phyloP scores from a whole-genome alignment of 768 basidiomycete genomes.

The Thelephora aurantiotincta region DNA sequence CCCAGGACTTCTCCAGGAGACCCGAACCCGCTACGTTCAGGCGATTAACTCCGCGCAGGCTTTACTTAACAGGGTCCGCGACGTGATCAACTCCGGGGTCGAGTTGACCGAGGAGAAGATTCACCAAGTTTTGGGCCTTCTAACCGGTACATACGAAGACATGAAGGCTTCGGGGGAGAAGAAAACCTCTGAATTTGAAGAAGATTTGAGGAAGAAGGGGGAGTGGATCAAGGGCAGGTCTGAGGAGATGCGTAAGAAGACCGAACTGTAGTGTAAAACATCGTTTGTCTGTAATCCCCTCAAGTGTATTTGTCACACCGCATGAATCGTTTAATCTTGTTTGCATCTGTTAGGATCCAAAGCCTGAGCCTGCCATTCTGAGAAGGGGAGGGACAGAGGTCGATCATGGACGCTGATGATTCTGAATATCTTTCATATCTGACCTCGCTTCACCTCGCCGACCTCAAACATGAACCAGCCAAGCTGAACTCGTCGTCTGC shows the following conservation, averaged over 20 bases:
- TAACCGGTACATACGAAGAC: constrained; percentile 26
- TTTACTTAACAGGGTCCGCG: constrained; percentile 45
- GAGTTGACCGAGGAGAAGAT: constrained; percentile 69
- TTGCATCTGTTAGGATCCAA: too few relatives aligned
- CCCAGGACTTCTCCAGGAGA: constrained; percentile 73
- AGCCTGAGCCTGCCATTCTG: too few relatives aligned
- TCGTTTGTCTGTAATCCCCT: too few relatives aligned
- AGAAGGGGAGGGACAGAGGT: too few relatives aligned
- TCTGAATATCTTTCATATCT: constrained; percentile 49
- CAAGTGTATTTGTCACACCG: too few relatives aligned
- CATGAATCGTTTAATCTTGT: too few relatives aligned
- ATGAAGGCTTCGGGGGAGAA: constrained; percentile 15
- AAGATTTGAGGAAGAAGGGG: constrained; percentile 15
- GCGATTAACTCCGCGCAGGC: constrained; percentile 39
- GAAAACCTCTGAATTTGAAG: constrained; percentile 13
- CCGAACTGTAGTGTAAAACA: background rate
- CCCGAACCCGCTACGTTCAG: constrained; percentile 69
- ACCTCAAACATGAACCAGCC: constrained; percentile 62
- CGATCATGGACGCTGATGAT: constrained; percentile 5
- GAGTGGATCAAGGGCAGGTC: constrained; percentile 11
- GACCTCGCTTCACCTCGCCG: constrained; percentile 47
- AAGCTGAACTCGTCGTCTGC: constrained; percentile 72
- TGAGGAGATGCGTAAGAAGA: constrained; percentile 9
- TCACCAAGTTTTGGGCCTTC: constrained; percentile 20
- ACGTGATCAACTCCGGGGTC: constrained; percentile 51